A percentile compares a stretch with the other conserved stretches of the same genome.
Conservation (phyloP, 345 rosid genomes). For the Syzygium grande region DNA sequence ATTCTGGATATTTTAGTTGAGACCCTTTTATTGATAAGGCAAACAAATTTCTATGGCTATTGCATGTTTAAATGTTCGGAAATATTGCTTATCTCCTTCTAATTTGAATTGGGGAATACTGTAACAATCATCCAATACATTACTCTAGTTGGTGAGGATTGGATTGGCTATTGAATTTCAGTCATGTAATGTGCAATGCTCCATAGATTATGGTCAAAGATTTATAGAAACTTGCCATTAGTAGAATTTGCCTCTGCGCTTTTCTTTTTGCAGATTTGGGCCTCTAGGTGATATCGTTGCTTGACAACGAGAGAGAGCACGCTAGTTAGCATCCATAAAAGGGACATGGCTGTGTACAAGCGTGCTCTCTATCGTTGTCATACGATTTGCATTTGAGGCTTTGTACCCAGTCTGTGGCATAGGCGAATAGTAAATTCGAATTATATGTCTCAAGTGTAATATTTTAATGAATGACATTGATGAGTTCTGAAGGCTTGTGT, state of each 20-base stretch:
- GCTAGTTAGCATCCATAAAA: conserved; percentile 19
- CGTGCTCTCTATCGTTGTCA: conserved; percentile 37
- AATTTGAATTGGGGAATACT: fast-evolving
- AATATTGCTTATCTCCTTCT: background rate
- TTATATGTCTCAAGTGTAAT: background rate
- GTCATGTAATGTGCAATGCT: background rate
- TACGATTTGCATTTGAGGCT: background rate
- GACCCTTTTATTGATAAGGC: background rate
- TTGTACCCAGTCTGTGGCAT: background rate
- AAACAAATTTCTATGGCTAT: background rate
- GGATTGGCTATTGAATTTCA: background rate
- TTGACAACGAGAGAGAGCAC: conserved; percentile 63
- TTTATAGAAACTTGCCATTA: background rate
- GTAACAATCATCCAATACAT: background rate
- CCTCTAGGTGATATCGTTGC: background rate
- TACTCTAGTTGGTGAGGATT: background rate
- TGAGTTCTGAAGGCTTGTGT: background rate
- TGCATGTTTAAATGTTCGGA: background rate
- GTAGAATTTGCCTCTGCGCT: background rate
- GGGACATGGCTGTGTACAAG: conserved; percentile 24
- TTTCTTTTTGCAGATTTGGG: background rate
- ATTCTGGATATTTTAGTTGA: background rate
- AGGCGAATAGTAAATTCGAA: background rate
- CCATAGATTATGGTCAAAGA: background rate
- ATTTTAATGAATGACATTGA: background rate